A percentile compares a stretch with the other conserved stretches of the same genome.
Conservation (phyloP, 352 stramenopile genomes). For the Pythium plurisporium region DNA sequence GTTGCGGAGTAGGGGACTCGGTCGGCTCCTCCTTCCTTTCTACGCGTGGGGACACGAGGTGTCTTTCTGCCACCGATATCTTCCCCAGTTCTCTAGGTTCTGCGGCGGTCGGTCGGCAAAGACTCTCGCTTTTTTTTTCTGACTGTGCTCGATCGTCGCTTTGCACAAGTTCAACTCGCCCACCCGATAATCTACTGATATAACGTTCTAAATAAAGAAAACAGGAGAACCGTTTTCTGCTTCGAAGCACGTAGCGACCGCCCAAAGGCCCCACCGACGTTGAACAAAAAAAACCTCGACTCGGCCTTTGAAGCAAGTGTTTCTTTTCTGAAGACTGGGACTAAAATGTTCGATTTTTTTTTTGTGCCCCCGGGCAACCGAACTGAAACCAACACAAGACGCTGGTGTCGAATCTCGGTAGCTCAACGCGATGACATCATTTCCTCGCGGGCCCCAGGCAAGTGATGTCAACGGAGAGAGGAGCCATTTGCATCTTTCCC, state of each 20-base stretch:
- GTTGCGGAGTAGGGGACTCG: neutral
- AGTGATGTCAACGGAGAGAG: no score
- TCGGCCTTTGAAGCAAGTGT: no score
- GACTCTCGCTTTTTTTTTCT: constrained; percentile 2
- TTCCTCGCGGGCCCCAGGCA: neutral
- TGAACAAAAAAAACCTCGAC: neutral
- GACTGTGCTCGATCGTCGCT: constrained; percentile 3
- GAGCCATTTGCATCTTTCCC: no score
- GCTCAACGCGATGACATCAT: neutral
- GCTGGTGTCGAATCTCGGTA: no score
- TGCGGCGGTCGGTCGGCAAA: constrained; percentile 16
- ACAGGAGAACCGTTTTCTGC: neutral
- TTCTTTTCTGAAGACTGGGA: neutral
- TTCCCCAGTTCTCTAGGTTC: constrained; percentile 1
- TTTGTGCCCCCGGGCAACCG: neutral
- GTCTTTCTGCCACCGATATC: constrained; percentile 30
- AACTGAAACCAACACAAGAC: no score
- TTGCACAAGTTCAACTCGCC: constrained; percentile 21
- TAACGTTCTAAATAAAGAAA: constrained; percentile 12
- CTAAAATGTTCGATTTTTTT: no score
- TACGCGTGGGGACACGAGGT: constrained; percentile 20
- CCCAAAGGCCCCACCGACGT: neutral
- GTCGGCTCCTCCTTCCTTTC: neutral
- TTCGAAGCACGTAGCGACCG: constrained; percentile 15
- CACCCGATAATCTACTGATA: constrained; percentile 7